Percentiles rank a stretch among this genome's conserved stretches.
These are phyloP conservation scores for Russula sp. DNA, from an alignment of 768 basidiomycete species.

Conservation along the genomic window DNA sequence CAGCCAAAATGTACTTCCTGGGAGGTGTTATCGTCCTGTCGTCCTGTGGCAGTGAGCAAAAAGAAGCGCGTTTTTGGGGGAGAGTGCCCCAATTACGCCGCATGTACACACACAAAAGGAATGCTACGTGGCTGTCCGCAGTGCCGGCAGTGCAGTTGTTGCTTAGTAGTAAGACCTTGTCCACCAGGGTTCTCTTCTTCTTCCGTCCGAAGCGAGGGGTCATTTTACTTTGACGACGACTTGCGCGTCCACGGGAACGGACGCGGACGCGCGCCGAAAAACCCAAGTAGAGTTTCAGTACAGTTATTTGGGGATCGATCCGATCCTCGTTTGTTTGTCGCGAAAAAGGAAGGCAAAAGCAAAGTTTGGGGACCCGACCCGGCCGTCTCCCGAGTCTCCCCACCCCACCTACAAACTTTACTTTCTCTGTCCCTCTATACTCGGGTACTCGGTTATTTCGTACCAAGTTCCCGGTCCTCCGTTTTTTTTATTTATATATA, in stretches of 20 bases:
- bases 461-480: conserved; percentile 23
- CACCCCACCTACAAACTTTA: neutral
- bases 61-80: conserved; percentile 17
- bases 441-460: conserved; percentile 17
- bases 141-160: conserved; percentile 9
- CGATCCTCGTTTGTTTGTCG: conserved; percentile 20
- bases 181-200: neutral
- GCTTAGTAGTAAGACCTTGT: conserved; percentile 4
- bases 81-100: conserved; percentile 25
- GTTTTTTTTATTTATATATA: neutral
- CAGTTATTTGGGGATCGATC: conserved; percentile 19
- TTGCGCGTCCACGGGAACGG: neutral
- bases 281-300: conserved; percentile 5
- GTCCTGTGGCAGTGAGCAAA: conserved; percentile 11
- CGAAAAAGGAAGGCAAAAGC: neutral
- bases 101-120: neutral
- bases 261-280: neutral
- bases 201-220: conserved; percentile 16
- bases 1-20: conserved; percentile 1
- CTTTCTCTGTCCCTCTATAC: neutral
- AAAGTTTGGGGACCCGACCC: neutral
- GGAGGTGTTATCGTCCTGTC: conserved; percentile 8
- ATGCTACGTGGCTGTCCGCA: conserved; percentile 25
- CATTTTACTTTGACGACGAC: neutral
- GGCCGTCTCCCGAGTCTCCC: too few relatives aligned